These are phyloP conservation scores for Sugiyamaella valdiviana DNA, from an alignment of 805 yeast species.

Conservation along the genomic window DNA sequence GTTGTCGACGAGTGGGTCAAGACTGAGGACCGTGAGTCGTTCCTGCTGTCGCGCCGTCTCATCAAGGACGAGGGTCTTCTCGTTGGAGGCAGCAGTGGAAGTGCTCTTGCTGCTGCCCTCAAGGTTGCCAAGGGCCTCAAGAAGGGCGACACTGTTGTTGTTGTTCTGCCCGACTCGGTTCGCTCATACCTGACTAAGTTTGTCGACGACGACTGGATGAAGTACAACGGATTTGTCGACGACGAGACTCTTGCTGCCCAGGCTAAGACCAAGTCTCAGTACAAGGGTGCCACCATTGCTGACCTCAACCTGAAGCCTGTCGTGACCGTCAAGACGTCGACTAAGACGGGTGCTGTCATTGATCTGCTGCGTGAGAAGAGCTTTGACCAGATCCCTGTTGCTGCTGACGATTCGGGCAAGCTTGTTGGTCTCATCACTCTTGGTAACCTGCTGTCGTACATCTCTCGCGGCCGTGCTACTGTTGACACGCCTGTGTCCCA, in stretches of 20 bases:
- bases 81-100: conserved; percentile 87
- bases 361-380: conserved; percentile 66
- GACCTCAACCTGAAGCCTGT: conserved; percentile 75
- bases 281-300: conserved; percentile 52
- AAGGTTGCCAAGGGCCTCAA: conserved; percentile 61
- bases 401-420: conserved; percentile 45
- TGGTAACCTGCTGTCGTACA: conserved; percentile 59
- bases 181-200: conserved; percentile 83
- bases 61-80: conserved; percentile 80
- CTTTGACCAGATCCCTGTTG: conserved; percentile 80
- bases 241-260: conserved; percentile 39
- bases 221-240: conserved; percentile 65
- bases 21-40: conserved; percentile 77
- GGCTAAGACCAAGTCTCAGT: conserved; percentile 33
- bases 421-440: conserved; percentile 72
- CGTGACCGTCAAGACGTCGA: conserved; percentile 58
- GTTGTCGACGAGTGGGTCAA: conserved; percentile 75
- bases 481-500: conserved; percentile 49
- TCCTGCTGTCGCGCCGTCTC: conserved; percentile 72
- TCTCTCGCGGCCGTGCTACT: conserved; percentile 56
- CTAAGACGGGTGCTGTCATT: conserved; percentile 58
- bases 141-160: conserved; percentile 70
- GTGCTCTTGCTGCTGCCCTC: conserved; percentile 74
- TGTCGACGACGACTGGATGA: conserved; percentile 89
- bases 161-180: conserved; percentile 78